Percentiles rank a stretch among this genome's conserved stretches.
Conservation (phyloP, 2,329 filamentous ascomycete genomes). For the Colletotrichum paranaense region DNA sequence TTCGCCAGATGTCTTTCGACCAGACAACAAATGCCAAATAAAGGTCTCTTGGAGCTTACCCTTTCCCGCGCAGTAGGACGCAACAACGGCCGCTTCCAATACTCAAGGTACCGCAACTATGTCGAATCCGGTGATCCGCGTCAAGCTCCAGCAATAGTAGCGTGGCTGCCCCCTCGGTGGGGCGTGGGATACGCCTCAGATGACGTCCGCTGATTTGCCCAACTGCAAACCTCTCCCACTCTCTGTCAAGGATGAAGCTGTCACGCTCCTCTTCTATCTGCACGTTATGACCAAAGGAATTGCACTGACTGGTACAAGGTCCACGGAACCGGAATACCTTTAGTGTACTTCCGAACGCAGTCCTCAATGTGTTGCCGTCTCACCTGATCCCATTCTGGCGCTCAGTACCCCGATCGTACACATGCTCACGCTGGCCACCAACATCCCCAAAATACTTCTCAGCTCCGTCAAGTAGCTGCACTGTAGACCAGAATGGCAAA, state of each 20-base stretch:
- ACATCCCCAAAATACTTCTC: constrained; percentile 20
- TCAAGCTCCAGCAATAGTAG: constrained; percentile 31
- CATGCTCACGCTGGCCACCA: not conserved
- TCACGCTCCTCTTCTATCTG: constrained; percentile 34
- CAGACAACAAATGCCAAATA: not conserved
- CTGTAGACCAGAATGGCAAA: constrained; percentile 16
- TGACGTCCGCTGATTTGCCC: constrained; percentile 36
- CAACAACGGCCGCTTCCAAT: constrained; percentile 26
- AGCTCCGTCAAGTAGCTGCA: constrained; percentile 20
- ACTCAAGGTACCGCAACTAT: constrained; percentile 27
- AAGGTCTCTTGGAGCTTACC: constrained; percentile 3
- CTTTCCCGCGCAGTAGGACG: constrained; percentile 3
- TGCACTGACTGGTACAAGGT: constrained; percentile 19
- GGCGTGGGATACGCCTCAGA: constrained; percentile 34
- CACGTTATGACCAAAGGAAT: constrained; percentile 38
- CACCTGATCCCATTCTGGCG: not conserved
- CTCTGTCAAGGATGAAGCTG: constrained; percentile 35
- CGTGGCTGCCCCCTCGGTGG: constrained; percentile 24
- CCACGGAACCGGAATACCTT: constrained; percentile 17
- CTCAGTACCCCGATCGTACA: constrained; percentile 17
- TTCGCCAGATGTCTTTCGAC: not conserved
- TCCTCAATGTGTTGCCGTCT: not conserved
- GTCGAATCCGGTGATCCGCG: constrained; percentile 36
- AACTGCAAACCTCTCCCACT: constrained; percentile 33
- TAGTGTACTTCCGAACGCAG: constrained; percentile 17